A percentile compares a stretch with the other conserved stretches of the same genome.
phyloP scores from a whole-genome alignment of 2,329 filamentous ascomycete genomes.

The Microsporum audouinii region DNA sequence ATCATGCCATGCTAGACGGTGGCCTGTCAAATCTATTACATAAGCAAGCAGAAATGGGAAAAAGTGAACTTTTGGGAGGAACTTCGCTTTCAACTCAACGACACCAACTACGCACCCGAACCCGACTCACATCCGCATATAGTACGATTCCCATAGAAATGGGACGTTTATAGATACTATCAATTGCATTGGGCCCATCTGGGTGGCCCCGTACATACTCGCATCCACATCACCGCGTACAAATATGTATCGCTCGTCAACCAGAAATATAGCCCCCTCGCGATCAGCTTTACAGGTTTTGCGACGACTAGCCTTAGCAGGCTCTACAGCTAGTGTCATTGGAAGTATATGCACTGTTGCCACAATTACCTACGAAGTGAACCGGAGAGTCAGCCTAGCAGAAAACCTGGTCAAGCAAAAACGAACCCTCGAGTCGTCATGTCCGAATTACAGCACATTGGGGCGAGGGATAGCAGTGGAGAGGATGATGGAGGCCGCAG shows the following conservation, averaged over 20 bases:
- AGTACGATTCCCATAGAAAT: not conserved
- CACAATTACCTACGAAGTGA: slow-evolving; percentile 33
- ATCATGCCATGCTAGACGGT: no score
- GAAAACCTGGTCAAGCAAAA: slow-evolving; percentile 37
- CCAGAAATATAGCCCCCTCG: slow-evolving; percentile 31
- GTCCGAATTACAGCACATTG: slow-evolving; percentile 33
- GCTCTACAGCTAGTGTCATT: slow-evolving; percentile 22
- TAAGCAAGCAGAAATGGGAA: not conserved
- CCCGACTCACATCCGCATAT: not conserved
- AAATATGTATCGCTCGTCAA: slow-evolving; percentile 19
- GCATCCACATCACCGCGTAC: not conserved
- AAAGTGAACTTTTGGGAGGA: not conserved
- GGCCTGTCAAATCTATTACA: not conserved
- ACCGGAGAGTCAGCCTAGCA: slow-evolving; percentile 30
- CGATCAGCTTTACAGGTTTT: slow-evolving; percentile 35
- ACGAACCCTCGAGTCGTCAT: slow-evolving; percentile 30
- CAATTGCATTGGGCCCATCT: not conserved
- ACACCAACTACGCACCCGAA: not conserved
- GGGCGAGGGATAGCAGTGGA: slow-evolving; percentile 27
- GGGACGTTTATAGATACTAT: not conserved
- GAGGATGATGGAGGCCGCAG: slow-evolving; percentile 35
- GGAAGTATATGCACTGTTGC: slow-evolving; percentile 33
- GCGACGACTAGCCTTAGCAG: slow-evolving; percentile 26
- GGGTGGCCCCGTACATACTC: not conserved
- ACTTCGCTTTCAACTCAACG: not conserved